Conservation (phyloP, 495 filamentous ascomycete species). For the Penicillium subrubescens region DNA sequence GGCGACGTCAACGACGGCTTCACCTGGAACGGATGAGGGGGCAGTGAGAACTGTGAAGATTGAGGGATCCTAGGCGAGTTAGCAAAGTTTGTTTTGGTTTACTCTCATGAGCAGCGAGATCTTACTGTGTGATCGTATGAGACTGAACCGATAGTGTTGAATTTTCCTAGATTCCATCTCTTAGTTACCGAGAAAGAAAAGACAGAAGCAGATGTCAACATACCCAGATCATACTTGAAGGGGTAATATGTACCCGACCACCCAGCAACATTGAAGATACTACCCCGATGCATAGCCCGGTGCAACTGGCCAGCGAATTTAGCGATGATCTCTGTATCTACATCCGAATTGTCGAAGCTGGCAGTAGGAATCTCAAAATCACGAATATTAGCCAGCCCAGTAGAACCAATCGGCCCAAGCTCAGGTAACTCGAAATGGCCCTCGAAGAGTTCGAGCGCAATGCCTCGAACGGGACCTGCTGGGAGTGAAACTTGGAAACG, state of each 20-base stretch:
- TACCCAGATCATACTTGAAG: not conserved
- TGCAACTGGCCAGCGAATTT: not conserved
- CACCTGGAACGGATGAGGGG: not conserved
- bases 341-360: not conserved
- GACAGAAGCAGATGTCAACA: not conserved
- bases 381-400: not conserved
- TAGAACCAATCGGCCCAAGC: not conserved
- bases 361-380: not conserved
- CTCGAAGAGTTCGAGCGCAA: not conserved
- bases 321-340: not conserved
- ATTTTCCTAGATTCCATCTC: not conserved
- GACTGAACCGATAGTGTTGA: not conserved
- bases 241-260: not conserved
- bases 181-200: not conserved
- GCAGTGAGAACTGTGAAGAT: not conserved
- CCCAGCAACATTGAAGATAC: slow-evolving; percentile 1
- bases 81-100: not conserved
- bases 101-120: not conserved
- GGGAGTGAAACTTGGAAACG: slow-evolving; percentile 1
- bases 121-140: not conserved
- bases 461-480: not conserved
- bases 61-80: not conserved
- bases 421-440: not conserved
- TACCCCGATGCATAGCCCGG: not conserved
- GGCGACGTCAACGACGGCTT: not conserved